phyloP scores from a whole-genome alignment of 2,329 filamentous ascomycete genomes.

The Pestalotiopsis sp. region DNA sequence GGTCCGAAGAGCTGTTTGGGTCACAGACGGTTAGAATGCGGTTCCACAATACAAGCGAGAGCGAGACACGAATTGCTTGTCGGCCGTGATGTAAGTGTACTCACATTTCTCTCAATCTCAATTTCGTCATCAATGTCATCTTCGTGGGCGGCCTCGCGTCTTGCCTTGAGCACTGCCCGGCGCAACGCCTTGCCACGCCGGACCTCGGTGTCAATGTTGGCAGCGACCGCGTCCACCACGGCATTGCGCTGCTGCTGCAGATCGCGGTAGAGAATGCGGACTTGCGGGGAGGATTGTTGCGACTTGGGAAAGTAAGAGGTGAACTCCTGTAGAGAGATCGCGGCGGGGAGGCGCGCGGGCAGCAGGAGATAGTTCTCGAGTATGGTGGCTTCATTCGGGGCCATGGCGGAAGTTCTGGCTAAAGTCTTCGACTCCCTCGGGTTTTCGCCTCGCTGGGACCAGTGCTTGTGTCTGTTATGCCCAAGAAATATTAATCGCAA shows the following conservation, averaged over 20 bases:
- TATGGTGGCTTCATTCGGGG: constrained; percentile 74
- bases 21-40: constrained; percentile 17
- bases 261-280: constrained; percentile 76
- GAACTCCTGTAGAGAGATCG: constrained; percentile 76
- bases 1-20: constrained; percentile 59
- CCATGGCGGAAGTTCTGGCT: constrained; percentile 51
- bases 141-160: constrained; percentile 54
- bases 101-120: constrained; percentile 62
- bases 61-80: background rate
- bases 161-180: constrained; percentile 57
- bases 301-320: constrained; percentile 73
- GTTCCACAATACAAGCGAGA: background rate
- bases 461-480: background rate
- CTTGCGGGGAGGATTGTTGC: constrained; percentile 66
- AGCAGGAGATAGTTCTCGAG: constrained; percentile 78
- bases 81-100: constrained; percentile 19
- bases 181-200: constrained; percentile 61
- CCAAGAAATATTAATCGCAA: background rate
- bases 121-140: constrained; percentile 65
- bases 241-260: constrained; percentile 74
- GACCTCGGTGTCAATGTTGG: constrained; percentile 67
- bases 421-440: background rate
- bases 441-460: no score
- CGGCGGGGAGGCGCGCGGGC: constrained; percentile 72
- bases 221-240: constrained; percentile 67